phyloP scores from a whole-genome alignment of 192 early-diverging fungal genomes.

The Coemansia pectinata region DNA sequence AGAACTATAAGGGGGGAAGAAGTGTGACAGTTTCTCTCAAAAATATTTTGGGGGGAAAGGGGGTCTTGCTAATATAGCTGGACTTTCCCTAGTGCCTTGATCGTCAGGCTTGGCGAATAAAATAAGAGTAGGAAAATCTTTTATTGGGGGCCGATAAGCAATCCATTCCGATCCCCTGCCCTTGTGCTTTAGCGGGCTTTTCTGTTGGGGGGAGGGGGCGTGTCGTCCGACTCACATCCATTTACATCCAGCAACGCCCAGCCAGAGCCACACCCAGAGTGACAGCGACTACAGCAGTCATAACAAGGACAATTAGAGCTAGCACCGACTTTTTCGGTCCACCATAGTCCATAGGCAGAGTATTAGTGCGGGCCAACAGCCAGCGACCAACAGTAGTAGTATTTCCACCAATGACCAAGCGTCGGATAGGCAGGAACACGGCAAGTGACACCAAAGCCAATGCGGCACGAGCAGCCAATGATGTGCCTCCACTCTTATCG shows the following conservation, averaged over 20 bases:
- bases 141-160: neutral
- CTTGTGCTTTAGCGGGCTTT: neutral
- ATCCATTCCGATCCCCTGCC: neutral
- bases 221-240: neutral
- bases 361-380: slow-evolving; percentile 1
- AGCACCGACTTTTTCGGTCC: slow-evolving; percentile 4
- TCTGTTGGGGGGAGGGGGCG: slow-evolving; percentile 1
- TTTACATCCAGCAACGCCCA: neutral
- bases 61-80: slow-evolving; percentile 8
- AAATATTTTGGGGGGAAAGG: slow-evolving; percentile 1
- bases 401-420: slow-evolving; percentile 25
- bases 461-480: neutral
- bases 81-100: neutral
- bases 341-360: neutral
- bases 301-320: neutral
- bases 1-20: neutral
- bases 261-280: slow-evolving; percentile 2
- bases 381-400: neutral
- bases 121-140: neutral
- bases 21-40: neutral
- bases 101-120: neutral
- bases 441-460: slow-evolving; percentile 11
- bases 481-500: neutral
- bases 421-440: slow-evolving; percentile 43
- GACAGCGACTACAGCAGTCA: neutral